Evolutionary conservation across 2,329 filamentous ascomycete species (phyloP), one percentile per base, ranked within the genome.

Genomic region (Didymella lethalis): DNA sequence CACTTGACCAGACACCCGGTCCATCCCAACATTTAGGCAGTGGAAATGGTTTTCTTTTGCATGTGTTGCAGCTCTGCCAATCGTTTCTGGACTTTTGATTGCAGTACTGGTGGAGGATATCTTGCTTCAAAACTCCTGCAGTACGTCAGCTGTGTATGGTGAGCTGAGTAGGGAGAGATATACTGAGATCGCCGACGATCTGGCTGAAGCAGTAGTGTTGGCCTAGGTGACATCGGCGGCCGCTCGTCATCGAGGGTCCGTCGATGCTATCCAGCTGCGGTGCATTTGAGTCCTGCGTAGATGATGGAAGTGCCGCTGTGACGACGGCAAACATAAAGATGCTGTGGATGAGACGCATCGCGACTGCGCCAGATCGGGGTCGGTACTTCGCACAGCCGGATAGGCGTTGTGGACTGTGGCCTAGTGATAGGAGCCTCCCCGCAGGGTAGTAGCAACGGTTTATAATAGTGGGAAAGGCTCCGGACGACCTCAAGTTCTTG

Each of bases 51-150:
- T 25, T 57, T 16, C 59, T 56, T 38, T 63, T 64, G 55, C 64
- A 67, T 28, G 49, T 59, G 23, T 63, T 61, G 48, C 67, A 68
- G 10, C 63, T 66, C 2, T 57, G 51, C 14, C 63, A 64, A 26
- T 68, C 65, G n/a, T 28, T n/a, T 18, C 50, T 36, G 25, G 47
- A 64, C 48, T 66, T 59, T 12, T 61, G 51, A 40, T 61, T 45
- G 43, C 65, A 69, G 45, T 67, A 68, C 14, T 59, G 62, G 14
- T 66, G 63, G 0, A 69, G 64, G 4, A 64, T 51, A 1, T 38
- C 62, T 26, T 69, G 65, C n/a, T 57, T 55, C 14, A 53, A 41
- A 28, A 67, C 59, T 34, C 23, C 51, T 54, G 26, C 2, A 7
- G 1, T n/a, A 14, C 4, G 28, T 58, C 23, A 58, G 55, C 20